phyloP scores from a whole-genome alignment of 2,329 filamentous ascomycete genomes.

The Colletotrichum plurivorum region DNA sequence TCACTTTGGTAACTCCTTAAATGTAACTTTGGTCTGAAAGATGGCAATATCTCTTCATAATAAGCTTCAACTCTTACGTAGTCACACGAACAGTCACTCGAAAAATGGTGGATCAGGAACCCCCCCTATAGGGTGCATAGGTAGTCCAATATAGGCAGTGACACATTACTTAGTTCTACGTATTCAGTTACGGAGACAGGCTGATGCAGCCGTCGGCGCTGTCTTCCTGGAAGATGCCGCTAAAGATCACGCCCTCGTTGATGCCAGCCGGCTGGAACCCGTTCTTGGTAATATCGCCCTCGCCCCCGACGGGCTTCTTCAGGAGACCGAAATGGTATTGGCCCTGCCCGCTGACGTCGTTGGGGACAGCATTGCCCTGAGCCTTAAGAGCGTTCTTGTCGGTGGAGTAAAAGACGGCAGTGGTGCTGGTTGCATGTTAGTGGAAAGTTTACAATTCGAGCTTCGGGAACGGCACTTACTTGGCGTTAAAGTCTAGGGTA shows the following conservation, averaged over 20 bases:
- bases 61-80: too few relatives aligned
- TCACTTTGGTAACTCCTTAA: too few relatives aligned
- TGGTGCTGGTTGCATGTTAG: conserved; percentile 57
- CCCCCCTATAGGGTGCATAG: too few relatives aligned
- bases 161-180: neutral
- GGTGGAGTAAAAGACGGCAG: conserved; percentile 70
- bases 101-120: too few relatives aligned
- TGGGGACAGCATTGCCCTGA: conserved; percentile 61
- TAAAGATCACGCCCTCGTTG: conserved; percentile 67
- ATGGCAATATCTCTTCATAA: too few relatives aligned
- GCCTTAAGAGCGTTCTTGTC: conserved; percentile 59
- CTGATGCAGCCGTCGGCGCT: conserved; percentile 48
- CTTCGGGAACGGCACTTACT: conserved; percentile 55
- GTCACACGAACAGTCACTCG: too few relatives aligned
- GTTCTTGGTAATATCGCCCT: conserved; percentile 59
- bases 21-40: too few relatives aligned
- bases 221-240: conserved; percentile 68
- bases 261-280: conserved; percentile 64
- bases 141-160: neutral
- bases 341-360: conserved; percentile 69
- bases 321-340: conserved; percentile 74
- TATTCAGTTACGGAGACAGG: conserved; percentile 12
- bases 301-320: conserved; percentile 68
- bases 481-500: conserved; percentile 68
- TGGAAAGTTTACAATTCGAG: neutral